phyloP scores from a whole-genome alignment of 371 early-diverging fungal genomes.

The Lichtheimia ramosa region DNA sequence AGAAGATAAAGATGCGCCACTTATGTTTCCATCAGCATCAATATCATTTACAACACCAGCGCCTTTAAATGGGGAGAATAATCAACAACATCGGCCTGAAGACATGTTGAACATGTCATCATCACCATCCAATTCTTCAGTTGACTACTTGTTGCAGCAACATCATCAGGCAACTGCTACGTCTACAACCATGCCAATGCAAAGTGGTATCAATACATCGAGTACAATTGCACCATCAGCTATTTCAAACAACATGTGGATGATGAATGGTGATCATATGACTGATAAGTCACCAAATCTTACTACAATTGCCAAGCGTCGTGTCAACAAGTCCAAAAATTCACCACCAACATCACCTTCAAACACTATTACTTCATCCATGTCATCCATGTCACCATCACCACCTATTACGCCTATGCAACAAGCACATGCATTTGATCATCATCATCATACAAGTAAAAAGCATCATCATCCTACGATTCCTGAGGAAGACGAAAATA shows the following conservation, averaged over 20 bases:
- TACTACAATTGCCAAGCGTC: not conserved
- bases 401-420: slow-evolving; percentile 38
- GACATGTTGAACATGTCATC: slow-evolving; percentile 1
- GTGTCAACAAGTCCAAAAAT: slow-evolving; percentile 5
- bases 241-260: slow-evolving; percentile 8
- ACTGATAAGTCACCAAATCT: too few species aligned
- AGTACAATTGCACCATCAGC: not conserved
- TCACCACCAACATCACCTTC: slow-evolving; percentile 32
- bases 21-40: slow-evolving; percentile 8
- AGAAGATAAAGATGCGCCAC: slow-evolving; percentile 10
- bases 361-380: slow-evolving; percentile 22
- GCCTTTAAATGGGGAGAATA: not conserved
- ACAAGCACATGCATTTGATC: slow-evolving; percentile 1
- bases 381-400: slow-evolving; percentile 36
- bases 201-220: not conserved
- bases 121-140: slow-evolving; percentile 6
- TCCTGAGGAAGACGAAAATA: slow-evolving; percentile 48
- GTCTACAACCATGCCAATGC: not conserved
- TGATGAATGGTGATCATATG: not conserved
- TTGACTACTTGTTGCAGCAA: slow-evolving; percentile 10
- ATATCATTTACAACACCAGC: not conserved
- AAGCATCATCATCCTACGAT: slow-evolving; percentile 38
- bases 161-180: not conserved
- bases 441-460: slow-evolving; percentile 1
- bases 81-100: not conserved